Percentiles rank a stretch among this genome's conserved stretches.
Conservation (phyloP, 2,329 filamentous ascomycete genomes). For the Calonectria pteridis region DNA sequence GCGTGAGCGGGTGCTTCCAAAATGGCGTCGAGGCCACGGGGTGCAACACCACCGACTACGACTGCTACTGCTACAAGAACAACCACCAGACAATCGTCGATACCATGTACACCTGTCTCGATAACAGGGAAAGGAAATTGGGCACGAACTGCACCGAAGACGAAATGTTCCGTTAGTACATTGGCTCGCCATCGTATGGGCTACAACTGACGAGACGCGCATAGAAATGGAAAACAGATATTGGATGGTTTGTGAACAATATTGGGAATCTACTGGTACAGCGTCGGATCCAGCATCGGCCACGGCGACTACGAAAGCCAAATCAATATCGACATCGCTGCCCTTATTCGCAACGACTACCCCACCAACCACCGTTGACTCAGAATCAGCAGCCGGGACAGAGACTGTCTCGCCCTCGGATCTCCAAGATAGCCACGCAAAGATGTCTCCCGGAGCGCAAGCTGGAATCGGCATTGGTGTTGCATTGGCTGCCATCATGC, state of each 20-base stretch:
- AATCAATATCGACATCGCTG: neutral
- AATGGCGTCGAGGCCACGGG: conserved; percentile 40
- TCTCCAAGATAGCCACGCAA: neutral
- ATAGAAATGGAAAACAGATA: conserved; percentile 43
- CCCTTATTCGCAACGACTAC: conserved; percentile 3
- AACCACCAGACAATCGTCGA: conserved; percentile 43
- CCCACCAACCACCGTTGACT: conserved; percentile 2
- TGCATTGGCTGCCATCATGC: conserved; percentile 28
- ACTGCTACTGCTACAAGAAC: conserved; percentile 42
- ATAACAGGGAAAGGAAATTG: conserved; percentile 32
- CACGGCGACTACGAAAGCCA: conserved; percentile 20
- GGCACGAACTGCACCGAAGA: conserved; percentile 35
- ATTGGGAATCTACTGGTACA: conserved; percentile 42
- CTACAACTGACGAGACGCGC: neutral
- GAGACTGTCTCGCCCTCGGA: neutral
- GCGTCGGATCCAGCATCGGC: conserved; percentile 35
- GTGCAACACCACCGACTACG: conserved; percentile 36
- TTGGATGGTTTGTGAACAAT: conserved; percentile 45
- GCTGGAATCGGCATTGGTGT: conserved; percentile 38
- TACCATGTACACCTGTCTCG: conserved; percentile 37
- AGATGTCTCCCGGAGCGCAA: conserved; percentile 32
- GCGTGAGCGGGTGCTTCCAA: conserved; percentile 38
- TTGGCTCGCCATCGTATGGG: accelerated
- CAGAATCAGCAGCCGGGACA: conserved; percentile 17
- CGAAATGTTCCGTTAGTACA: conserved; percentile 38